These are phyloP conservation scores for Camillea tinctor DNA, from an alignment of 2,329 filamentous ascomycete species.

Conservation along the genomic window DNA sequence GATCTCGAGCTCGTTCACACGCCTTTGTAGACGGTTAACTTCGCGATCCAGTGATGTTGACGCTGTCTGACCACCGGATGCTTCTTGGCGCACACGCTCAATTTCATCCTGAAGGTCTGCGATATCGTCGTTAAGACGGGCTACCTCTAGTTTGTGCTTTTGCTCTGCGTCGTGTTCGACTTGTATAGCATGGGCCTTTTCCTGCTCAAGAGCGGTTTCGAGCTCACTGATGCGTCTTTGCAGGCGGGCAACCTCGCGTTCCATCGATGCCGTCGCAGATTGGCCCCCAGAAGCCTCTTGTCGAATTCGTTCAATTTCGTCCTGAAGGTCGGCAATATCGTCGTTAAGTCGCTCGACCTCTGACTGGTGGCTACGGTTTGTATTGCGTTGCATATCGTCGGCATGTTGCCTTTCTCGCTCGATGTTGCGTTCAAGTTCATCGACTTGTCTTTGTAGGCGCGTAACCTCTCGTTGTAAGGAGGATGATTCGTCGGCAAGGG, in stretches of 20 bases:
- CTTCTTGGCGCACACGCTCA: conserved; percentile 24
- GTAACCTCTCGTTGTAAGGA: conserved; percentile 46
- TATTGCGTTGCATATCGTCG: conserved; percentile 60
- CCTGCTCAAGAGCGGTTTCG: conserved; percentile 38
- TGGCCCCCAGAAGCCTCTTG: conserved; percentile 60
- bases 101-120: conserved; percentile 46
- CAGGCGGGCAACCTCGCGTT: conserved; percentile 57
- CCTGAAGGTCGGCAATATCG: conserved; percentile 61
- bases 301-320: conserved; percentile 51
- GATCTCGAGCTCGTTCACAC: conserved; percentile 24
- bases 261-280: conserved; percentile 60
- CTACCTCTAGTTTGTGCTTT: conserved; percentile 53
- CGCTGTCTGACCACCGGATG: conserved; percentile 21
- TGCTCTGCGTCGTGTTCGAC: conserved; percentile 57
- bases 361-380: conserved; percentile 51
- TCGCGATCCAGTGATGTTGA: conserved; percentile 25
- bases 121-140: conserved; percentile 47
- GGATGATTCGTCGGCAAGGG: conserved; percentile 63
- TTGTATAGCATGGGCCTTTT: conserved; percentile 64
- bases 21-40: conserved; percentile 20
- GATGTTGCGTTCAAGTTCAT: conserved; percentile 22
- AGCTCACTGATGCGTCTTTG: conserved; percentile 46
- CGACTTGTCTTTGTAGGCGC: conserved; percentile 23
- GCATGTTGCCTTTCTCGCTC: conserved; percentile 62
- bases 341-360: conserved; percentile 49